These are phyloP conservation scores for Epichloe coenophiala DNA, from an alignment of 2,329 filamentous ascomycete genomes.

Conservation along the genomic window DNA sequence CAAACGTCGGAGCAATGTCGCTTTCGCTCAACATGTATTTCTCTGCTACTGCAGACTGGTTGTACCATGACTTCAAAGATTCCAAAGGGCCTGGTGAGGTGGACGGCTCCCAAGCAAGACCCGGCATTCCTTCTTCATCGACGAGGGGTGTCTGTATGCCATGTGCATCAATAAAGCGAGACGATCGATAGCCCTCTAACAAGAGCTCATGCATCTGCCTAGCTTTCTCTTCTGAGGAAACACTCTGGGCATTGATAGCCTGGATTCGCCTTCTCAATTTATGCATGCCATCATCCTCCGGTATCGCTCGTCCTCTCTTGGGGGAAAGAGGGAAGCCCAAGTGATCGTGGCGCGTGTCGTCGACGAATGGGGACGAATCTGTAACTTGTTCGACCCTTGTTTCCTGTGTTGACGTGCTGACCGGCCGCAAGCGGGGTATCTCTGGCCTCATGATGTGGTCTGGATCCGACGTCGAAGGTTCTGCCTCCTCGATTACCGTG, in stretches of 20 bases:
- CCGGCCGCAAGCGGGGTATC: constrained; percentile 15
- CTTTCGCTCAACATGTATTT: constrained; percentile 40
- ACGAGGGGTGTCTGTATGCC: constrained; percentile 4
- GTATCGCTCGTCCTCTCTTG: constrained; percentile 29
- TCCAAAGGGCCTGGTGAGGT: constrained; percentile 33
- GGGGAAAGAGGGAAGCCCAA: constrained; percentile 19
- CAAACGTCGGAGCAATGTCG: constrained; percentile 56
- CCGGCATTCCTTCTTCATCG: constrained; percentile 10
- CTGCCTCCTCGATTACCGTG: constrained; percentile 4
- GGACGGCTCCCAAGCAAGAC: constrained; percentile 24
- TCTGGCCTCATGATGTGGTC: constrained; percentile 10
- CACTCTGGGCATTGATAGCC: constrained; percentile 48
- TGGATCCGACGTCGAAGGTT: background rate
- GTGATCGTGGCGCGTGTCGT: constrained; percentile 17
- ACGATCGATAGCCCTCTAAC: constrained; percentile 50
- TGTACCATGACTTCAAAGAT: constrained; percentile 47
- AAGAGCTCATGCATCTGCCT: constrained; percentile 57
- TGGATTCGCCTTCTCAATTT: constrained; percentile 53
- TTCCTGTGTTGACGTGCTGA: constrained; percentile 21
- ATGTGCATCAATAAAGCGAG: constrained; percentile 9
- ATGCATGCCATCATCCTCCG: constrained; percentile 70
- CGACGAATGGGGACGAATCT: constrained; percentile 9
- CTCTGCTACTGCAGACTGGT: constrained; percentile 21
- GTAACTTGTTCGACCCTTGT: constrained; percentile 19
- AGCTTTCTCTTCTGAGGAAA: constrained; percentile 52